phyloP scores from a whole-genome alignment of 805 yeast species.

The Candida tibetensis region DNA sequence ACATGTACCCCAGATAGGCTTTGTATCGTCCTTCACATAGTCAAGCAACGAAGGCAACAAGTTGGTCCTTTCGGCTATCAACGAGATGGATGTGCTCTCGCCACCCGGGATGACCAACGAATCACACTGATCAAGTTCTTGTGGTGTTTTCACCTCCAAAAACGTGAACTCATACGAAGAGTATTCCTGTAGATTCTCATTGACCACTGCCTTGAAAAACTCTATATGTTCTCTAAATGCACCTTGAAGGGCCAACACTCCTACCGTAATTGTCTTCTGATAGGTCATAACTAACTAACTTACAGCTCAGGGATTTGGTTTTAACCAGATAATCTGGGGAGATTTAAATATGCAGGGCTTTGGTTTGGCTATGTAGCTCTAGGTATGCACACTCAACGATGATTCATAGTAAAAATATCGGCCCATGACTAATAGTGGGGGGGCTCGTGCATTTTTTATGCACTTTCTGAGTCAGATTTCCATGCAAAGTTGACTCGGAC shows the following conservation, averaged over 20 bases:
- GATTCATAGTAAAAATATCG: too few species aligned
- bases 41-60: slow-evolving; percentile 52
- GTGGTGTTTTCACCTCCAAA: slow-evolving; percentile 50
- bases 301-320: too few species aligned
- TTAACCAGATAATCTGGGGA: too few species aligned
- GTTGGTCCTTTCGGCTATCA: slow-evolving; percentile 64
- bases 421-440: too few species aligned
- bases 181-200: slow-evolving; percentile 18
- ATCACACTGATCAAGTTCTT: slow-evolving; percentile 49
- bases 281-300: too few species aligned
- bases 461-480: neutral
- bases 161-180: slow-evolving; percentile 27
- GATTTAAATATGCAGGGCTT: too few species aligned
- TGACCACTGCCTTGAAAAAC: slow-evolving; percentile 40
- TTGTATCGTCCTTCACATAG: slow-evolving; percentile 45
- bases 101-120: slow-evolving; percentile 74
- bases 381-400: too few species aligned
- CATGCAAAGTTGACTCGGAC: neutral
- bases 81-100: slow-evolving; percentile 66
- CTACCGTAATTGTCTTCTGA: slow-evolving; percentile 32
- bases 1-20: slow-evolving; percentile 82
- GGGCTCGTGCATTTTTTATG: too few species aligned
- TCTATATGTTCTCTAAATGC: slow-evolving; percentile 69
- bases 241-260: slow-evolving; percentile 78
- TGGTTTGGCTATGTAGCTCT: too few species aligned